phyloP scores from a whole-genome alignment of 768 basidiomycete species.

The Rubroboletus pulcherrimus region DNA sequence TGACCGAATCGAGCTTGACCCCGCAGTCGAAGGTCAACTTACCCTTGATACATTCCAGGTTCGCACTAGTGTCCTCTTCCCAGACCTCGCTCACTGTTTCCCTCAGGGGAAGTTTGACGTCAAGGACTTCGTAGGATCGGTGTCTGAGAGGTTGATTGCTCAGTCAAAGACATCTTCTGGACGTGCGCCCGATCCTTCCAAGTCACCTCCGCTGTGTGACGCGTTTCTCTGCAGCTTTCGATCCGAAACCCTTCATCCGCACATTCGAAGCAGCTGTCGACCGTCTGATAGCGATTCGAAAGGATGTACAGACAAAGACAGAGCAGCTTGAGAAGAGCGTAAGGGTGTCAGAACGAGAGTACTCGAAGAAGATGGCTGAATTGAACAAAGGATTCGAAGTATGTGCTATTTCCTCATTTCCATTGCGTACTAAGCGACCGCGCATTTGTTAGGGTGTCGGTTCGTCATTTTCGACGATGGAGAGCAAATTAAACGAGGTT shows the following conservation, averaged over 20 bases:
- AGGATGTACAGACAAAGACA: slow-evolving; percentile 86
- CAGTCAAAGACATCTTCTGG: slow-evolving; percentile 82
- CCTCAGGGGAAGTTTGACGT: slow-evolving; percentile 84
- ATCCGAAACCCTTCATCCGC: slow-evolving; percentile 87
- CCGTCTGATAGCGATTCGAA: slow-evolving; percentile 78
- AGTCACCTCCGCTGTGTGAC: slow-evolving; percentile 1
- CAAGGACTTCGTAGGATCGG: slow-evolving; percentile 79
- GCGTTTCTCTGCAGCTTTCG: slow-evolving; percentile 60
- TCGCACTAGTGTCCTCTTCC: background rate
- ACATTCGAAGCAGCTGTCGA: slow-evolving; percentile 93
- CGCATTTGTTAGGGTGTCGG: slow-evolving; percentile 65
- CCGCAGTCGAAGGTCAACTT: slow-evolving; percentile 50
- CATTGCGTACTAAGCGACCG: background rate
- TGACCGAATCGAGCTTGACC: slow-evolving; percentile 40
- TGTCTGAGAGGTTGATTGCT: slow-evolving; percentile 85
- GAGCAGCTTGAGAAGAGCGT: slow-evolving; percentile 93
- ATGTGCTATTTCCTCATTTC: slow-evolving; percentile 21
- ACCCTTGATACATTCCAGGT: slow-evolving; percentile 57
- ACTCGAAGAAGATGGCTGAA: slow-evolving; percentile 91
- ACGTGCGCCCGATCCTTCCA: slow-evolving; percentile 49
- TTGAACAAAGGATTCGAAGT: slow-evolving; percentile 94
- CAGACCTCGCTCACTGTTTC: slow-evolving; percentile 5
- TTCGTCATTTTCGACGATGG: slow-evolving; percentile 85
- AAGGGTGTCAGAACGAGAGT: slow-evolving; percentile 83
- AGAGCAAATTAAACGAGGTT: slow-evolving; percentile 87